Conservation (phyloP, 495 filamentous ascomycete genomes). For the Ascodesmis nigricans region DNA sequence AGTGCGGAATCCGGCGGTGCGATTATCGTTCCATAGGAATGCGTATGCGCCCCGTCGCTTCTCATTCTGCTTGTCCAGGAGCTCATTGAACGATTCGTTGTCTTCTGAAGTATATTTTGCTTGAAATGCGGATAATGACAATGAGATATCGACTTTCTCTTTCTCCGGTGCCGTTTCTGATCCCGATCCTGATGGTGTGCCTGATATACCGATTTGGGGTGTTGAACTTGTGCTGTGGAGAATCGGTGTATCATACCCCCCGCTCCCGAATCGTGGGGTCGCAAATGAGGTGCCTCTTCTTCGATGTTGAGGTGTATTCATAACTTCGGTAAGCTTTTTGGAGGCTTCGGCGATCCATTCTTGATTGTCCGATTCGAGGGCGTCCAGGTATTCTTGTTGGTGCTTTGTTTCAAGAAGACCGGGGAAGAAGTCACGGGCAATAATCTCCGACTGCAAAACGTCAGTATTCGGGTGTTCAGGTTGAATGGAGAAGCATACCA, state of each 20-base stretch:
- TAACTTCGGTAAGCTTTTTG: constrained; percentile 47
- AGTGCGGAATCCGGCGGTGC: constrained; percentile 67
- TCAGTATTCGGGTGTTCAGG: constrained; percentile 1
- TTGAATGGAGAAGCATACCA: constrained; percentile 21
- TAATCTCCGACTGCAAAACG: constrained; percentile 53
- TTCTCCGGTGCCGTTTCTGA: constrained; percentile 12
- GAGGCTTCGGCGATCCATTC: constrained; percentile 72
- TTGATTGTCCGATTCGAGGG: constrained; percentile 59
- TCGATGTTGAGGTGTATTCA: constrained; percentile 40
- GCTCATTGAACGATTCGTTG: constrained; percentile 82
- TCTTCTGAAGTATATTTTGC: constrained; percentile 89
- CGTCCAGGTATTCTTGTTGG: constrained; percentile 81
- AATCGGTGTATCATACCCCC: too few relatives aligned
- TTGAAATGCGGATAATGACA: constrained; percentile 70
- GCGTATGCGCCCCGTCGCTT: constrained; percentile 60
- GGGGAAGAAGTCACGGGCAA: constrained; percentile 91
- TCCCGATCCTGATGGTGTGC: neutral
- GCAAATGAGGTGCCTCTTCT: constrained; percentile 15
- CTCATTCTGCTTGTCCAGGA: constrained; percentile 77
- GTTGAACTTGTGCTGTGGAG: too few relatives aligned
- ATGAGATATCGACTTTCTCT: constrained; percentile 49
- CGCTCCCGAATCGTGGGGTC: constrained; percentile 12
- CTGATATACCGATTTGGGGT: neutral
- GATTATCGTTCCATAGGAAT: constrained; percentile 77
- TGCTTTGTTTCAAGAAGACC: constrained; percentile 65